Conservation (phyloP, 768 basidiomycete genomes). For the Rhodotorula sphaerocarpa region DNA sequence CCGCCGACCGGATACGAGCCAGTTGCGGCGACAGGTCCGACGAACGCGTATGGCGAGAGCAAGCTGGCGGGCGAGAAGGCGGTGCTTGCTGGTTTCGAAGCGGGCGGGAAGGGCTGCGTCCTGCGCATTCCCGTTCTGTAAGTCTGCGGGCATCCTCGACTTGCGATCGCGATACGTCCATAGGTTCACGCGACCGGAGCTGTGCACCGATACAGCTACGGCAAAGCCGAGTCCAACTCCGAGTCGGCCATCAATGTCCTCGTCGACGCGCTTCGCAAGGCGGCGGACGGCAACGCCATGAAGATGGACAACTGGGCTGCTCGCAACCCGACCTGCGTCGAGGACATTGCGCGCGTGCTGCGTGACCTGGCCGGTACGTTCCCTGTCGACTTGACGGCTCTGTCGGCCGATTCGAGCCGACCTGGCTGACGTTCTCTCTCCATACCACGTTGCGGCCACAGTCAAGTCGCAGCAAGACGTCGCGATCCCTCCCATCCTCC, state of each 20-base stretch:
- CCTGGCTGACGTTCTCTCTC: background rate
- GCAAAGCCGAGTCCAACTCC: slow-evolving; percentile 69
- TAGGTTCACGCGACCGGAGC: background rate
- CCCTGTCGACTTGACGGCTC: too few species aligned
- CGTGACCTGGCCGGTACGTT: slow-evolving; percentile 61
- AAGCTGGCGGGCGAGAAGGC: slow-evolving; percentile 81
- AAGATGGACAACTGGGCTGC: slow-evolving; percentile 95
- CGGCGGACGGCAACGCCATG: slow-evolving; percentile 68
- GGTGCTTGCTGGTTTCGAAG: slow-evolving; percentile 54
- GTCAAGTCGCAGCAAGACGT: slow-evolving; percentile 28
- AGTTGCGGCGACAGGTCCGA: slow-evolving; percentile 62
- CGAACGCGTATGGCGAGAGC: slow-evolving; percentile 78
- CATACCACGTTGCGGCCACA: background rate
- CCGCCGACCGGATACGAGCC: slow-evolving; percentile 68
- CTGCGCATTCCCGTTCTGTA: slow-evolving; percentile 84
- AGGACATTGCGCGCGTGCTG: slow-evolving; percentile 78
- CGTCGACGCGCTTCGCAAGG: slow-evolving; percentile 75
- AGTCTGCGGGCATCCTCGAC: slow-evolving; percentile 40
- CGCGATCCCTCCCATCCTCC: slow-evolving; percentile 63
- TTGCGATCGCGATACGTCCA: too few species aligned
- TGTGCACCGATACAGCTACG: slow-evolving; percentile 74
- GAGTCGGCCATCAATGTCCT: slow-evolving; percentile 86
- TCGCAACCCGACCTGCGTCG: slow-evolving; percentile 81
- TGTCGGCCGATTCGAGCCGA: too few species aligned
- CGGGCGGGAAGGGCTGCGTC: slow-evolving; percentile 55